These are phyloP conservation scores for Yarrowia deformans DNA, from an alignment of 805 yeast species.

Conservation along the genomic window DNA sequence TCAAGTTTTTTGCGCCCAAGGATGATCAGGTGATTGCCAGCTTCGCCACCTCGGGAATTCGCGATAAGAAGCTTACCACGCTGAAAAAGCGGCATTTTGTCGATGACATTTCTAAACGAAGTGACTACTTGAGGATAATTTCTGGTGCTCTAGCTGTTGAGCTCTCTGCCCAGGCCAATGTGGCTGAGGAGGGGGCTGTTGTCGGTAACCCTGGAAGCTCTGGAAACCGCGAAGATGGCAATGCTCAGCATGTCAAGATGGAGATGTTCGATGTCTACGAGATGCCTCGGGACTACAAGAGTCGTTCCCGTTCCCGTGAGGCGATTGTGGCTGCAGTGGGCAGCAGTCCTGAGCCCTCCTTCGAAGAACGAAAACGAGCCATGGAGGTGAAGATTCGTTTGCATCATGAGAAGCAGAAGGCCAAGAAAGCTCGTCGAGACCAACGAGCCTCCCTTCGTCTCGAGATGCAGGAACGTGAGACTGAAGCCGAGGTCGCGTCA, in stretches of 20 bases:
- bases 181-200: neutral
- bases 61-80: neutral
- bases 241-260: neutral
- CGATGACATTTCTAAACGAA: neutral
- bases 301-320: neutral
- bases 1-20: slow-evolving; percentile 15
- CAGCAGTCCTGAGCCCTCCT: neutral
- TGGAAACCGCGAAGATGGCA: neutral
- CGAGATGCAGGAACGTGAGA: neutral
- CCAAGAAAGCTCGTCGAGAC: neutral
- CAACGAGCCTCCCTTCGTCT: neutral
- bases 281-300: neutral
- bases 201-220: neutral
- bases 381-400: neutral
- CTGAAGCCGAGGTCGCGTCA: neutral
- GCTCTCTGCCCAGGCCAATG: neutral
- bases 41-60: neutral
- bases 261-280: neutral
- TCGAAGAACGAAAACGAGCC: neutral
- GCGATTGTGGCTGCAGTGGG: too few species aligned
- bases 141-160: neutral
- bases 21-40: neutral
- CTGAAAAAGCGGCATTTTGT: neutral
- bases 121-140: neutral
- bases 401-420: neutral